Percentiles rank a stretch among this genome's conserved stretches.
Evolutionary conservation across 441 rosid species (phyloP).

Genomic region (Pelargonium myrrhifolium): DNA sequence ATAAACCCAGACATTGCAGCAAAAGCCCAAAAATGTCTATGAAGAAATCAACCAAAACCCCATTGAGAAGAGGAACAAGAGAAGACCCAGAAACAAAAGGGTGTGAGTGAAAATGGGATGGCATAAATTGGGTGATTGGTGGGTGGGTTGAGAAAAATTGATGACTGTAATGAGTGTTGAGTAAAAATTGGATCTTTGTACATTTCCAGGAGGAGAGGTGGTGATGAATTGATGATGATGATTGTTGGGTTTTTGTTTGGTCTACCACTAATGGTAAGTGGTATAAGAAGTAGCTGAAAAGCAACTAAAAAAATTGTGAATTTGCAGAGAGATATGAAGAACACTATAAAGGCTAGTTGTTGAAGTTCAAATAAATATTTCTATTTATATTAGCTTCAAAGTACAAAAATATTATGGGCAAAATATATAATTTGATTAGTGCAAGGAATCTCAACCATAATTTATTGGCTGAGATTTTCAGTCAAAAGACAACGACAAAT

Average conservation of each 20-base stretch:
- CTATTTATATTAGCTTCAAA: no score
- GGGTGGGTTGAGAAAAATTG: neutral
- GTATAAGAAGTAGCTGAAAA: slow-evolving; percentile 1
- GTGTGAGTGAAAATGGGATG: neutral
- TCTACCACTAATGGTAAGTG: neutral
- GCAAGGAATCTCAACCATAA: no score
- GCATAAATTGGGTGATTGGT: neutral
- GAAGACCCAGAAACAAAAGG: neutral
- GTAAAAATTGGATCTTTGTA: neutral
- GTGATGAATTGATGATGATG: neutral
- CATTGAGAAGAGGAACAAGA: neutral
- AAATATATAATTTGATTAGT: no score
- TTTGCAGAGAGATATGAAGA: no score
- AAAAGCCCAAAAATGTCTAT: neutral
- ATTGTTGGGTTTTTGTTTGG: neutral
- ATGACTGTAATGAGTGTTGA: neutral
- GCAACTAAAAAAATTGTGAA: neutral
- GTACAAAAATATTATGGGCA: no score
- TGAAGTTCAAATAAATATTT: no score
- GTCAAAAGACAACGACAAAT: no score
- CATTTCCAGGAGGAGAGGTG: neutral
- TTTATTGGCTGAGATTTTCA: no score
- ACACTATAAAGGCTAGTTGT: no score
- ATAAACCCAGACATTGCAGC: slow-evolving; percentile 19
- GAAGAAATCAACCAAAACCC: slow-evolving; percentile 12